phyloP scores from a whole-genome alignment of 495 filamentous ascomycete genomes.

The Penicillium diatomitis region DNA sequence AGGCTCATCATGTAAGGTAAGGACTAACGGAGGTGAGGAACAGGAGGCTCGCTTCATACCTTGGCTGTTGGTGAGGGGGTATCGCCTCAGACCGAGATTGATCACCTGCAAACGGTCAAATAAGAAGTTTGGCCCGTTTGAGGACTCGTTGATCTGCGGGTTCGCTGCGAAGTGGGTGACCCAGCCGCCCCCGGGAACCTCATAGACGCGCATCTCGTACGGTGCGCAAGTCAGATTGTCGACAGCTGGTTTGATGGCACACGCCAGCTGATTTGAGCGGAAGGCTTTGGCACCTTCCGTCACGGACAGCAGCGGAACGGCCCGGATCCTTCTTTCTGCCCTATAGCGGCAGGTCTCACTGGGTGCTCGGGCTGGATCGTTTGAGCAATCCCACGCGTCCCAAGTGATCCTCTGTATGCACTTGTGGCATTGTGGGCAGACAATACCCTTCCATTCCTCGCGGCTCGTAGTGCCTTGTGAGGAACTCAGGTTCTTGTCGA shows the following conservation, averaged over 20 bases:
- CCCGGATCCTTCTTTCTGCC: conserved; percentile 22
- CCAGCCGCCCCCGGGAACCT: conserved; percentile 40
- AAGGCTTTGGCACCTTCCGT: background rate
- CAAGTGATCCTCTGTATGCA: conserved; percentile 56
- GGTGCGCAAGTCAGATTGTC: conserved; percentile 12
- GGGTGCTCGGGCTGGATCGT: background rate
- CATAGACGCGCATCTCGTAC: conserved; percentile 23
- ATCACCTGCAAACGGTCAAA: conserved; percentile 50
- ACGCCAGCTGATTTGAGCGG: background rate
- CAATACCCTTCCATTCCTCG: conserved; percentile 53
- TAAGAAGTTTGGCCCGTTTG: conserved; percentile 53
- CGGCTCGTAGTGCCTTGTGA: conserved; percentile 22
- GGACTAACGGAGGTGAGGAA: no score
- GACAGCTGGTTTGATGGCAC: conserved; percentile 22
- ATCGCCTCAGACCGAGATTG: conserved; percentile 52
- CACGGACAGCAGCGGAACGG: conserved; percentile 6
- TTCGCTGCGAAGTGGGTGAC: conserved; percentile 57
- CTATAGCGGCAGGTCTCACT: conserved; percentile 22
- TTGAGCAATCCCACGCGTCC: conserved; percentile 52
- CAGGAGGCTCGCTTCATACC: conserved; percentile 20
- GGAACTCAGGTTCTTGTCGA: background rate
- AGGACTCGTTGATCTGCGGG: conserved; percentile 33
- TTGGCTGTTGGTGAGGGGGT: conserved; percentile 30
- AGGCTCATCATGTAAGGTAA: background rate
- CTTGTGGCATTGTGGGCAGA: conserved; percentile 60